Conservation (phyloP, 345 rosid species). For the Citrus inodora region DNA sequence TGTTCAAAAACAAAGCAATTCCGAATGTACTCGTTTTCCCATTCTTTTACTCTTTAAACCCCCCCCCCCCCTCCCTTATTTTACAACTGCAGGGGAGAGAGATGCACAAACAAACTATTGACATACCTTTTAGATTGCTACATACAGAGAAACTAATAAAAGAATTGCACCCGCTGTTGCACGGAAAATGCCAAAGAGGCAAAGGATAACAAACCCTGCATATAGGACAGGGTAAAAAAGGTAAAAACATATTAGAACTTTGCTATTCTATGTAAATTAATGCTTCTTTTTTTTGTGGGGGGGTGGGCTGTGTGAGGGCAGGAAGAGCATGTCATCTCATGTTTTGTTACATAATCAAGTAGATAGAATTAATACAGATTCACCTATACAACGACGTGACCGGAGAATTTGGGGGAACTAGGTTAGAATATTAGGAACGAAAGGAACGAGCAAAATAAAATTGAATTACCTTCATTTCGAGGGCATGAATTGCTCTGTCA, state of each 20-base stretch:
- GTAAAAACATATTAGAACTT: constrained; percentile 3
- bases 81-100: constrained; percentile 41
- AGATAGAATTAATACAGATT: neutral
- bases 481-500: constrained; percentile 37
- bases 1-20: constrained; percentile 23
- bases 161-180: constrained; percentile 42
- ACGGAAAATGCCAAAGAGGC: constrained; percentile 20
- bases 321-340: neutral
- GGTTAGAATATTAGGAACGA: neutral
- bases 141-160: constrained; percentile 54
- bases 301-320: no score
- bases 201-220: constrained; percentile 37
- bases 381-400: neutral
- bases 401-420: neutral
- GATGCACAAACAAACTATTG: constrained; percentile 19
- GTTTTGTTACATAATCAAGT: neutral
- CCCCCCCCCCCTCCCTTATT: constrained; percentile 26
- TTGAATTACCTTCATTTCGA: constrained; percentile 27
- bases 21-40: constrained; percentile 8
- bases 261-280: no score
- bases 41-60: constrained; percentile 19
- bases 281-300: no score
- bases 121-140: constrained; percentile 39
- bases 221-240: neutral
- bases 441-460: neutral